Conservation (phyloP, 305 asterid species). For the Ruellia speciosa region DNA sequence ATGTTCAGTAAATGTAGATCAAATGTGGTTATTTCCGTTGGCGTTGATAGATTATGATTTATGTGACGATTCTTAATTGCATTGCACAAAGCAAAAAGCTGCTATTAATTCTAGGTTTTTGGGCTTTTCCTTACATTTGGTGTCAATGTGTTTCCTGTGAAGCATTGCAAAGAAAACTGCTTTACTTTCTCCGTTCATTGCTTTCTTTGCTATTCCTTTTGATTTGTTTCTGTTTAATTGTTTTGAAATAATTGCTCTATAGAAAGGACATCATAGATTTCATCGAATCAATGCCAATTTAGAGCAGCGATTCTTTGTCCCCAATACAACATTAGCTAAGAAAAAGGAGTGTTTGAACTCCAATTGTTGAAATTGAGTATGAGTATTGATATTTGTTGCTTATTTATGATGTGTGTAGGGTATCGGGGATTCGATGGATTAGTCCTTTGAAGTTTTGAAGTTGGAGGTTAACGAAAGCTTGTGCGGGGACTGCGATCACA, state of each 20-base stretch:
- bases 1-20: constrained; percentile 7
- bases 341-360: neutral
- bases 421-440: constrained; percentile 52
- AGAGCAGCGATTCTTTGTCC: neutral
- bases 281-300: neutral
- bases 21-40: neutral
- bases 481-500: constrained; percentile 12
- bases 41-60: neutral
- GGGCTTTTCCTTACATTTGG: too few species aligned
- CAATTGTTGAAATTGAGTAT: constrained; percentile 13
- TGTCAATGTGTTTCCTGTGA: too few species aligned
- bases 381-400: constrained; percentile 18
- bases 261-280: neutral
- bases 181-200: constrained; percentile 16
- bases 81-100: too few species aligned
- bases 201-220: neutral
- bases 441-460: constrained; percentile 17
- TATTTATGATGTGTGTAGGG: constrained; percentile 25
- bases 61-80: too few species aligned
- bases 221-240: neutral
- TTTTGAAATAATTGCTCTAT: too few species aligned
- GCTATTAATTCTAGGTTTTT: too few species aligned
- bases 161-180: constrained; percentile 4
- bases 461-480: constrained; percentile 13
- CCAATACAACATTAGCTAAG: neutral